phyloP scores from a whole-genome alignment of 2,329 filamentous ascomycete species.

The Pseudohalonectria lignicola region DNA sequence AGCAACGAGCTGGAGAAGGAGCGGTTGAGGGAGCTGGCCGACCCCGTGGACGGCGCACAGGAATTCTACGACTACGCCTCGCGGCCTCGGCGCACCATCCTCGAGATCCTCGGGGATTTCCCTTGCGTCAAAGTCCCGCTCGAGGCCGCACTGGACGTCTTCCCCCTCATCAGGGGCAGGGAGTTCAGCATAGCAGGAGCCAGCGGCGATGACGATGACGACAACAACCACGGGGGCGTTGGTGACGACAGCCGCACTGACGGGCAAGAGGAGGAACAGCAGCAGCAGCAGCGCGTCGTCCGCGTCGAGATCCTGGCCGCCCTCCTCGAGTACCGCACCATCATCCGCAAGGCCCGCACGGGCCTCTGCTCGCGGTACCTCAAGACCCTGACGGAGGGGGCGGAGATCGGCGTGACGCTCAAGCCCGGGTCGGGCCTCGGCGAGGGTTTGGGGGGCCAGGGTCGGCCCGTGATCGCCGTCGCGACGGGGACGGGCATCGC shows the following conservation, averaged over 20 bases:
- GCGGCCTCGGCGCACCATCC: constrained; percentile 75
- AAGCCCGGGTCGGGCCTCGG: constrained; percentile 33
- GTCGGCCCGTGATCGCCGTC: constrained; percentile 59
- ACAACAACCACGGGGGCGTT: neutral
- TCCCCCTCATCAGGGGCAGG: constrained; percentile 76
- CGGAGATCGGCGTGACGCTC: constrained; percentile 49
- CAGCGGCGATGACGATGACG: constrained; percentile 15
- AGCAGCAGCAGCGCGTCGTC: neutral
- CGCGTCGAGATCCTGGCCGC: constrained; percentile 66
- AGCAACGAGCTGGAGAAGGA: constrained; percentile 63
- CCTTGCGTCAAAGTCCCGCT: constrained; percentile 72
- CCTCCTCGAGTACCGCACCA: constrained; percentile 82
- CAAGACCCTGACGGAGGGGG: constrained; percentile 45
- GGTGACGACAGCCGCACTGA: too few relatives aligned
- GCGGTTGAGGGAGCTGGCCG: constrained; percentile 72
- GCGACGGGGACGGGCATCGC: constrained; percentile 82
- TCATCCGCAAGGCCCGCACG: constrained; percentile 72
- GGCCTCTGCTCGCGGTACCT: constrained; percentile 89
- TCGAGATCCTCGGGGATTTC: constrained; percentile 90
- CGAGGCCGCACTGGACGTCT: constrained; percentile 56
- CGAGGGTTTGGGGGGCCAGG: constrained; percentile 12
- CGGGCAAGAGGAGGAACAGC: neutral
- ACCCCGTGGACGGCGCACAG: constrained; percentile 69
- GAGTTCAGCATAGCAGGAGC: constrained; percentile 71
- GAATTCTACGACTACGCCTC: constrained; percentile 96